Evolutionary conservation across 106 monocot species (phyloP), one percentile per base, ranked within the genome.

Genomic region (Dactylorhiza incarnata): DNA sequence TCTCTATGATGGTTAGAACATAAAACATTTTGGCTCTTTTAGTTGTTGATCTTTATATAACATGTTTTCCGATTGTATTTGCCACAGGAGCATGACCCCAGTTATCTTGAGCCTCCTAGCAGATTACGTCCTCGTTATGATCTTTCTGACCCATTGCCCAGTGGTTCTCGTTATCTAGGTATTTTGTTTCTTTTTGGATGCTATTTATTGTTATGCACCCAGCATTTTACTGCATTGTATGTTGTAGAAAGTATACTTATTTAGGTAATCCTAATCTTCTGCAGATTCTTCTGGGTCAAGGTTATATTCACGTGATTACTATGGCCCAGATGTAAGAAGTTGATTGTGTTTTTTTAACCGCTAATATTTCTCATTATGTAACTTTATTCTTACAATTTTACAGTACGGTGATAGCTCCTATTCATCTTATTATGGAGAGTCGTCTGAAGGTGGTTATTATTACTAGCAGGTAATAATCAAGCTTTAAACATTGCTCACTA

Each of bases 291-390:
- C 84, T 5, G 84, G 81, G 75, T 24, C 81, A 82, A 81, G 72
- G 45, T 48, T 79, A 15, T 89, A 88, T 86, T 77, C 82, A 74
- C 83, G 48, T 56, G 88, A 92, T 71, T 85, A 86, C 59, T 92
- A 84, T 83, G 83, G 81, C 66, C 72, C 88, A 71, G 88, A 86
- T 79, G 91, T 92, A 86, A 86, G 92, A 78, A 26, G 25, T 68
- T 59, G 17, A 65, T 75, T 53, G 24, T 49, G 26, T 44, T 59
- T 56, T 47, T 26, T 43, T 45, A 37, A 37, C 22, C 23, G 20
- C 72, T 20, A 23, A 9, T 70, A 17, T 71, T 46, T 45, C 43
- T n/a, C 9, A 29, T 17, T 63, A 29, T 63, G 1, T n/a, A 75
- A 4, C 44, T 45, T 75, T 14, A 53, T 58, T 72, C 43, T 11